Evolutionary conservation across 2,329 filamentous ascomycete genomes (phyloP).

Genomic region (Ceratocystis cacaofunesta): DNA sequence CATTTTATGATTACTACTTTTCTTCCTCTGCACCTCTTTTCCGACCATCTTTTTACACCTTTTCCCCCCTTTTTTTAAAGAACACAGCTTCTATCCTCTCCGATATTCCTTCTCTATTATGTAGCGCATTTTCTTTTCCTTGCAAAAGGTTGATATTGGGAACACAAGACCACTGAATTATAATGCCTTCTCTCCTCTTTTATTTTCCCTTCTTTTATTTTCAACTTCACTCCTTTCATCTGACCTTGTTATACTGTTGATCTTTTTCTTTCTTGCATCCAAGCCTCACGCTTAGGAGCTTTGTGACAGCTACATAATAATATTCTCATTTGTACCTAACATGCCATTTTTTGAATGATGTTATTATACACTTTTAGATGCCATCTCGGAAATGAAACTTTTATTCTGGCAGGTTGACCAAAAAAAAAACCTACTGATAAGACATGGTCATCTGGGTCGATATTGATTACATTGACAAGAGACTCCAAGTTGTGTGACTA

Average conservation of each 20-base stretch:
- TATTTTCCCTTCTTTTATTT: not conserved
- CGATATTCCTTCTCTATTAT: not conserved
- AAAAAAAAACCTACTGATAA: not conserved
- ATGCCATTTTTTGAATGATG: not conserved
- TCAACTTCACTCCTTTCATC: not conserved
- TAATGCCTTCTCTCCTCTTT: not conserved
- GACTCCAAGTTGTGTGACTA: not conserved
- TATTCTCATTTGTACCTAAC: not conserved
- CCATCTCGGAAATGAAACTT: not conserved
- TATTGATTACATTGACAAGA: not conserved
- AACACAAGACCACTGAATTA: not conserved
- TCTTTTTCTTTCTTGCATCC: not conserved
- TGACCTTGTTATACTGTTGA: not conserved
- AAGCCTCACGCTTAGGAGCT: not conserved
- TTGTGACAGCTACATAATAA: not conserved
- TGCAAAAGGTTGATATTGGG: not conserved
- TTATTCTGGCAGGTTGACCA: not conserved
- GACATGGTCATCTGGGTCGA: not conserved
- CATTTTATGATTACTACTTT: not conserved
- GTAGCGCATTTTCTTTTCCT: not conserved
- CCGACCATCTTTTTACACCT: not conserved
- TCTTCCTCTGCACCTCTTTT: not conserved
- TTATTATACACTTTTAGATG: not conserved
- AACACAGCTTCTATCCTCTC: not conserved
- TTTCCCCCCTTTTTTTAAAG: not conserved